Evolutionary conservation across 2,329 filamentous ascomycete species (phyloP).

Genomic region (Alternaria brassicicola): DNA sequence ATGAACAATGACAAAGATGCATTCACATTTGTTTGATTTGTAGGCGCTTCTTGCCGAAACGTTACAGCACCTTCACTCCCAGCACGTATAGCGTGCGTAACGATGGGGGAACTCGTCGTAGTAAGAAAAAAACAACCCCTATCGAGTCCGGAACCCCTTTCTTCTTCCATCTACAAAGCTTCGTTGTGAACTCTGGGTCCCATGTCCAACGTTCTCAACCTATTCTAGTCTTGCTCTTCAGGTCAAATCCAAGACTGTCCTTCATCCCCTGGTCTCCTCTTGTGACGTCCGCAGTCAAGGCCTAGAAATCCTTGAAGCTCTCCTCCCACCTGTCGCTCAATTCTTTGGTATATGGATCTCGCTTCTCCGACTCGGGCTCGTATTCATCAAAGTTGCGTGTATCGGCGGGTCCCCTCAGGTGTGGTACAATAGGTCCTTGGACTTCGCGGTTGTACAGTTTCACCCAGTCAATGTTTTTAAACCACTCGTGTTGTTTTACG

Average conservation of each 20-base stretch:
- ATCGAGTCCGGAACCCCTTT: background rate
- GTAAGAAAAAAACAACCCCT: background rate
- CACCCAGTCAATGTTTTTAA: constrained; percentile 75
- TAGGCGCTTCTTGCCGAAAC: background rate
- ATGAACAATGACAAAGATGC: background rate
- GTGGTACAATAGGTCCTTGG: constrained; percentile 76
- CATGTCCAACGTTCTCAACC: background rate
- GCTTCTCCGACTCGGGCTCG: constrained; percentile 72
- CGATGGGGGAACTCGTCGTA: background rate
- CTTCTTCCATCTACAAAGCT: background rate
- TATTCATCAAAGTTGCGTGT: constrained; percentile 84
- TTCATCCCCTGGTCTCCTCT: background rate
- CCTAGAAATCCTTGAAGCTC: constrained; percentile 73
- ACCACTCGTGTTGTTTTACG: constrained; percentile 80
- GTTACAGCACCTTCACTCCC: background rate
- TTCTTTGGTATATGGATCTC: constrained; percentile 71
- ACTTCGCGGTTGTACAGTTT: constrained; percentile 68
- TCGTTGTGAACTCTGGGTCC: background rate
- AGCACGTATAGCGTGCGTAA: background rate
- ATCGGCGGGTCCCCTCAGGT: constrained; percentile 73
- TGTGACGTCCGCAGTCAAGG: background rate
- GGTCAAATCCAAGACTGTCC: background rate
- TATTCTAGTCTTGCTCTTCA: background rate
- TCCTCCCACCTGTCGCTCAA: constrained; percentile 72
- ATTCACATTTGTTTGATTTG: background rate